Evolutionary conservation across 371 early-diverging fungal genomes (phyloP).

Genomic region (Blakeslea trispora): DNA sequence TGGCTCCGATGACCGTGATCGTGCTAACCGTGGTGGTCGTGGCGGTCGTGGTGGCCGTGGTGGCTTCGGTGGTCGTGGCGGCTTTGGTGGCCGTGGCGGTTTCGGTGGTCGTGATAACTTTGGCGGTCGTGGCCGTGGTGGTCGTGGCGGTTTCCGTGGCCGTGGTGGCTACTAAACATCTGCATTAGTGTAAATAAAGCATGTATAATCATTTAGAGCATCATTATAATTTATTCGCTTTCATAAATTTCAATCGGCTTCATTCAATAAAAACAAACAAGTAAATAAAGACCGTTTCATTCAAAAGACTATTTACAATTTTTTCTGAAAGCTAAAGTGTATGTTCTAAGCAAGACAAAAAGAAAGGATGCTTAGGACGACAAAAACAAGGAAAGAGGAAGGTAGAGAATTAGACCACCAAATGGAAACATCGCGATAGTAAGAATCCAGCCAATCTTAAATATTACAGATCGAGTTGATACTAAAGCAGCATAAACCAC

Average conservation of each 20-base stretch:
- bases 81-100: slow-evolving; percentile 24
- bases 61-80: slow-evolving; percentile 19
- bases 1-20: slow-evolving; percentile 46
- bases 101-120: slow-evolving; percentile 17
- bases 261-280: no score
- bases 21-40: slow-evolving; percentile 4
- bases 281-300: no score
- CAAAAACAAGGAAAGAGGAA: slow-evolving; percentile 13
- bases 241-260: no score
- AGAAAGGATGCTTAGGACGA: no score
- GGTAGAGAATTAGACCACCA: slow-evolving; percentile 20
- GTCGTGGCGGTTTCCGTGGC: slow-evolving; percentile 42
- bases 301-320: no score
- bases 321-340: no score
- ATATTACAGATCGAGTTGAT: slow-evolving; percentile 16
- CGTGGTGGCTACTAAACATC: slow-evolving; percentile 22
- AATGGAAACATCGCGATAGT: slow-evolving; percentile 22
- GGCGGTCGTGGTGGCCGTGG: slow-evolving; percentile 17
- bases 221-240: no score
- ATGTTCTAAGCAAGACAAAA: no score
- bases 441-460: slow-evolving; percentile 18
- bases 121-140: slow-evolving; percentile 44
- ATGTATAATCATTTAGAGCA: neutral
- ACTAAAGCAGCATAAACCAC: slow-evolving; percentile 14
- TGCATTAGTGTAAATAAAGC: neutral